A percentile compares a stretch with the other conserved stretches of the same genome.
Evolutionary conservation across 2,329 filamentous ascomycete genomes (phyloP).

Genomic region (Alternaria ventricosa): DNA sequence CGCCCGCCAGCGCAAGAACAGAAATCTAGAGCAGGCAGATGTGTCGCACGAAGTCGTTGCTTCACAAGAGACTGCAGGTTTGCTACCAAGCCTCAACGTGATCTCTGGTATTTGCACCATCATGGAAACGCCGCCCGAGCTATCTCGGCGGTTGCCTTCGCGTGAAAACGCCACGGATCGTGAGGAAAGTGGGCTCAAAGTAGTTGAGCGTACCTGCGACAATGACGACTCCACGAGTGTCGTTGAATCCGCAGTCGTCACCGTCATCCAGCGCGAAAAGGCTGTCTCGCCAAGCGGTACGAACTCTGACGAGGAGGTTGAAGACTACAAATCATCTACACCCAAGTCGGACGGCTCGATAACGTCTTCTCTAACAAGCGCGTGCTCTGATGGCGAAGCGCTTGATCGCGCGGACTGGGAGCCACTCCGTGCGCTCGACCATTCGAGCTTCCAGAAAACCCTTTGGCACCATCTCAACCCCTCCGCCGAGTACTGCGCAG

Average conservation of each 20-base stretch:
- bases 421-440: neutral
- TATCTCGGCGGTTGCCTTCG: neutral
- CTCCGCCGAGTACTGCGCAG: neutral
- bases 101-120: neutral
- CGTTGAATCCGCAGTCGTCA: neutral
- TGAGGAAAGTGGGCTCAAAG: neutral
- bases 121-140: neutral
- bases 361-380: neutral
- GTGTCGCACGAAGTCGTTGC: neutral
- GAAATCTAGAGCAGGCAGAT: neutral
- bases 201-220: neutral
- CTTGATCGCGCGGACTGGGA: neutral
- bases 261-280: neutral
- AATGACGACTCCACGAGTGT: neutral
- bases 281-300: neutral
- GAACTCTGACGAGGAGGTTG: neutral
- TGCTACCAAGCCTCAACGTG: neutral
- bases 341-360: neutral
- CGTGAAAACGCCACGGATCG: neutral
- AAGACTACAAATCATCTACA: neutral
- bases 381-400: neutral
- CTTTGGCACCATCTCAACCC: conserved; percentile 15
- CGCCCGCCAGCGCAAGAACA: neutral
- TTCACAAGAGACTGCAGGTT: neutral
- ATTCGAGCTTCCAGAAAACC: conserved; percentile 11